Evolutionary conservation across 352 stramenopile genomes (phyloP).

Genomic region (Hyaloperonospora arabidopsidis): DNA sequence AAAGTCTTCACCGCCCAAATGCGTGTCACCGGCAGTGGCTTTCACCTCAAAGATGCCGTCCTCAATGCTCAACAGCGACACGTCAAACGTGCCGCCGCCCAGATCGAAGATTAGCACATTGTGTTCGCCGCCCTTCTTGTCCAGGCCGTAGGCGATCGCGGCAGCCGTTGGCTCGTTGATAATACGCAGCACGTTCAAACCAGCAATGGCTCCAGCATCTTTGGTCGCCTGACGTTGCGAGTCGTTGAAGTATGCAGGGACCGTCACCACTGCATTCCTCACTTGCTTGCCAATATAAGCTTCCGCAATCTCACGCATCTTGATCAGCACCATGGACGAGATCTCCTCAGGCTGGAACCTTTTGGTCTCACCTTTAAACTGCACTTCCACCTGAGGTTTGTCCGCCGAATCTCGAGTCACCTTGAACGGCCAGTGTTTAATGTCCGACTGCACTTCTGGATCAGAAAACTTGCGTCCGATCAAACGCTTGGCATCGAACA

Average conservation of each 20-base stretch:
- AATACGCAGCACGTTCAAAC: slow-evolving; percentile 89
- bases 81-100: slow-evolving; percentile 89
- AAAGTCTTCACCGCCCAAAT: slow-evolving; percentile 31
- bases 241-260: slow-evolving; percentile 96
- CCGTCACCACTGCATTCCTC: slow-evolving; percentile 87
- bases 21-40: slow-evolving; percentile 90
- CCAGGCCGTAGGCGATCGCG: slow-evolving; percentile 86
- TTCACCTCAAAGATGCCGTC: slow-evolving; percentile 95
- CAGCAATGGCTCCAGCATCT: slow-evolving; percentile 84
- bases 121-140: slow-evolving; percentile 90
- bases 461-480: slow-evolving; percentile 93
- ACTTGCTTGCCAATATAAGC: slow-evolving; percentile 55
- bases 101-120: slow-evolving; percentile 96
- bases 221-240: slow-evolving; percentile 91
- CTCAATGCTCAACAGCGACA: slow-evolving; percentile 89
- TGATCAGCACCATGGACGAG: slow-evolving; percentile 63
- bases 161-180: slow-evolving; percentile 96
- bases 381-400: slow-evolving; percentile 64
- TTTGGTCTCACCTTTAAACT: slow-evolving; percentile 65
- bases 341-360: slow-evolving; percentile 76
- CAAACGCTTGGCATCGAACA: slow-evolving; percentile 95
- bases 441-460: slow-evolving; percentile 75
- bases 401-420: slow-evolving; percentile 53
- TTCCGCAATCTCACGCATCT: slow-evolving; percentile 62
- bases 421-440: slow-evolving; percentile 63